Evolutionary conservation across 73 alveolate species (phyloP).

Genomic region (Paramecium pentaurelia): DNA sequence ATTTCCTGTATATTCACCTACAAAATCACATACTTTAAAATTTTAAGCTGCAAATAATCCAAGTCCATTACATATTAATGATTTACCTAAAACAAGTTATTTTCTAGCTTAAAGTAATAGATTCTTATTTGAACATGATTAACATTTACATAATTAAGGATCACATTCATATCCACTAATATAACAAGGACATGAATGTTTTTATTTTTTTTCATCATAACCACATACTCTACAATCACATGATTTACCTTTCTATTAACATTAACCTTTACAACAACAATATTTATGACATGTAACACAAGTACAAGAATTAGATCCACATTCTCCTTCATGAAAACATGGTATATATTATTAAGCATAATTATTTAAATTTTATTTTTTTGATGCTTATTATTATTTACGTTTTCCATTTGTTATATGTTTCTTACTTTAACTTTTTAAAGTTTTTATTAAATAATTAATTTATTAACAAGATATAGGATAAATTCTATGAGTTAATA

Average conservation of each 20-base stretch:
- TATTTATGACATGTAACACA: not conserved
- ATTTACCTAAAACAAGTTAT: not conserved
- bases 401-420: not conserved
- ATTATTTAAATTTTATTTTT: not conserved
- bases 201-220: not conserved
- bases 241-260: not conserved
- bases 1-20: not conserved
- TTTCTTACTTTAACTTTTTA: not conserved
- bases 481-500: not conserved
- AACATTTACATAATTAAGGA: not conserved
- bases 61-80: not conserved
- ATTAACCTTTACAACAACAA: constrained; percentile 29
- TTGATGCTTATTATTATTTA: not conserved
- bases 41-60: constrained; percentile 25
- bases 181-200: constrained; percentile 1
- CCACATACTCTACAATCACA: constrained; percentile 27
- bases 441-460: not conserved
- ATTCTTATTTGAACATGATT: not conserved
- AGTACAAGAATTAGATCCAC: not conserved
- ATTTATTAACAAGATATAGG: not conserved
- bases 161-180: not conserved
- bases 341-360: not conserved
- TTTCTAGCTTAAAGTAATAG: not conserved
- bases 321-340: constrained; percentile 41
- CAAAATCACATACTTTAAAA: not conserved